Conservation (phyloP, 2,329 filamentous ascomycete species). For the Fusarium caatingaense region DNA sequence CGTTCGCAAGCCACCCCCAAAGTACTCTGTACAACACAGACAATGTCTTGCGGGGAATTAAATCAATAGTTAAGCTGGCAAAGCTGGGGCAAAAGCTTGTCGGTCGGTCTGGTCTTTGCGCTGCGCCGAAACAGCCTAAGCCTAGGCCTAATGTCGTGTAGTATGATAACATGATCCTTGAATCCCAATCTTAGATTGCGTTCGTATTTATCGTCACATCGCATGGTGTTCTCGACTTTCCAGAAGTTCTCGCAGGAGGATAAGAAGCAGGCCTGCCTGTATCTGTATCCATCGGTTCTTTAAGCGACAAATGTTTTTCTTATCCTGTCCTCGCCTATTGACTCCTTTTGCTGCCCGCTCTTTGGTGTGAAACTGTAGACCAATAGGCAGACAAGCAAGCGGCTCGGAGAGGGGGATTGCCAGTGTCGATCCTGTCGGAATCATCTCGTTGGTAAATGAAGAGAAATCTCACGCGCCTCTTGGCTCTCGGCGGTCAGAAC, state of each 20-base stretch:
- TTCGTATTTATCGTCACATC: conserved; percentile 34
- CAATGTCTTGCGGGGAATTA: conserved; percentile 27
- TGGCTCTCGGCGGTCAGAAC: conserved; percentile 28
- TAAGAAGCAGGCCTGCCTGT: not conserved
- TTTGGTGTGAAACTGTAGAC: not conserved
- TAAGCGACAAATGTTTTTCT: conserved; percentile 4
- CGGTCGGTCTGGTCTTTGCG: conserved; percentile 25
- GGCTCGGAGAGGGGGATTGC: conserved; percentile 13
- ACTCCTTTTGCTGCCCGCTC: conserved; percentile 1
- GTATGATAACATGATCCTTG: conserved; percentile 17
- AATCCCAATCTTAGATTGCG: conserved; percentile 31
- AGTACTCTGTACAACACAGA: not conserved
- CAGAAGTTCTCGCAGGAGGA: conserved; percentile 1
- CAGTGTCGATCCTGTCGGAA: conserved; percentile 41
- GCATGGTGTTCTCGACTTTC: conserved; percentile 6
- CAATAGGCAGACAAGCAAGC: not conserved
- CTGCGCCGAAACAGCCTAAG: conserved; percentile 30
- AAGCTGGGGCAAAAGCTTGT: conserved; percentile 40
- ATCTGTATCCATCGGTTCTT: not conserved
- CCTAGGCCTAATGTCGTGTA: conserved; percentile 15
- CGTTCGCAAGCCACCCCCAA: not conserved
- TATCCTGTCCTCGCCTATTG: not conserved
- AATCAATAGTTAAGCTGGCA: conserved; percentile 5
- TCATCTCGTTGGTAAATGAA: conserved; percentile 37
- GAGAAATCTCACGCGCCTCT: conserved; percentile 29